These are phyloP conservation scores for Lasiodiplodia citricola DNA, from an alignment of 2,329 filamentous ascomycete genomes.

Conservation along the genomic window DNA sequence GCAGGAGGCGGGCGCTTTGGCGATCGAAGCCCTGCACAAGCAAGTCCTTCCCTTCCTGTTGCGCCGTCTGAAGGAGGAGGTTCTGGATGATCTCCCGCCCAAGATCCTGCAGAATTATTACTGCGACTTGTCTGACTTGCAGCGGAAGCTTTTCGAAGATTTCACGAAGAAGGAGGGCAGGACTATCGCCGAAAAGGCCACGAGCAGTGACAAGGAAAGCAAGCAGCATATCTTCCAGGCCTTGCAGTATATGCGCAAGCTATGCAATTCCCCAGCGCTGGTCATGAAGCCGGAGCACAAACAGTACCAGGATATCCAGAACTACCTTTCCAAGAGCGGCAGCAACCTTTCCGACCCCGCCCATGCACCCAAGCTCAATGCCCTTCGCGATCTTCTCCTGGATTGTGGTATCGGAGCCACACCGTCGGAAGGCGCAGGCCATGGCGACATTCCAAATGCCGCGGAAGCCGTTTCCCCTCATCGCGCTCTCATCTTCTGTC, in stretches of 20 bases:
- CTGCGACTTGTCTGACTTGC: constrained; percentile 93
- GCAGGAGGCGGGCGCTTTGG: constrained; percentile 93
- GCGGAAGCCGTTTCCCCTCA: constrained; percentile 90
- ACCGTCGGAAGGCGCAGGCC: constrained; percentile 40
- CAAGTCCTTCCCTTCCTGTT: constrained; percentile 96
- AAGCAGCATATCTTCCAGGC: constrained; percentile 99
- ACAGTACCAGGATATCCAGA: constrained; percentile 86
- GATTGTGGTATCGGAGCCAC: constrained; percentile 91
- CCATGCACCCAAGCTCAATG: constrained; percentile 91
- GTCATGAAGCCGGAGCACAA: constrained; percentile 95
- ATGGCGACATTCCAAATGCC: constrained; percentile 62
- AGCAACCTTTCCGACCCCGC: constrained; percentile 82
- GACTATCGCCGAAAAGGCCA: constrained; percentile 81
- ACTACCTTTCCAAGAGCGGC: constrained; percentile 76
- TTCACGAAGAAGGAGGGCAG: constrained; percentile 94
- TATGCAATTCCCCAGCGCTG: constrained; percentile 95
- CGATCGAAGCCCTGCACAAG: constrained; percentile 98
- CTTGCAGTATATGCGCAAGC: constrained; percentile 98
- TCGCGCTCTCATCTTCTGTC: constrained; percentile 94
- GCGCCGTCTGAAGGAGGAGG: constrained; percentile 95
- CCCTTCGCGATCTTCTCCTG: constrained; percentile 90
- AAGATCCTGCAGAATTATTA: constrained; percentile 99
- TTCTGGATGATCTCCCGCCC: constrained; percentile 91
- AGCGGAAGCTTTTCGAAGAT: constrained; percentile 94
- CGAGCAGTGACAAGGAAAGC: constrained; percentile 80